Evolutionary conservation across 2,329 filamentous ascomycete species (phyloP), one percentile per base, ranked within the genome.

Genomic region (Elsinoe necatrix): DNA sequence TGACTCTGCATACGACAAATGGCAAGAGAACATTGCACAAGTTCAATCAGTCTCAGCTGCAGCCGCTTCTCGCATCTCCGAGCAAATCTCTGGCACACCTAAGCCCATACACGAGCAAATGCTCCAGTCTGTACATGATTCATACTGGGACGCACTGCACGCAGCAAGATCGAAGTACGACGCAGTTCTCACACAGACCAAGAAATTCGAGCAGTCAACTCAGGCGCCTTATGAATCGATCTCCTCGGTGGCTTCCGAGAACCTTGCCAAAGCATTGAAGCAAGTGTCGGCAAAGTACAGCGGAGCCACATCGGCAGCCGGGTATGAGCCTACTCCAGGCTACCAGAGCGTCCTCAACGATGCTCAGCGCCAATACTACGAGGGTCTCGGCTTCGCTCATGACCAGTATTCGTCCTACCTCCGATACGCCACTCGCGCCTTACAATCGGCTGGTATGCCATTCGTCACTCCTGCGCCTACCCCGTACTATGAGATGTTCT

Each of bases 401-500:
- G 87, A 84, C 42, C 82, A 85, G 35, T 93, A 93, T 68, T 83
- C 84, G 4, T 84, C 85, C 51, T 92, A 93, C 65, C 62, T 93
- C 1, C 77, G 77, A 11, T 83, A 84, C 3, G 88, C 87, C 6
- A 89, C 86, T 8, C 82, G 80, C 34, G 87, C 84, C 18, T 75
- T 89, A 39, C 84, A 81, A 56, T 82, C 82, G 5, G 54, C 54
- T 4, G 54, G 54, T 18, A 9, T 56, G 83, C 80, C 27, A 73
- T 84, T 45, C 79, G 48, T 39, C 16, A 82, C 21, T 75, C 82
- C n/a, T 78, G 25, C 82, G 12, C 77, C 82, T 1, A 81, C 83
- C 0, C 69, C 71, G 21, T 71, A 76, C 69, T 91, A 91, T 68
- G 82, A 84, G 4, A 84, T 84, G 52, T 89, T 91, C 65, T 63